Conservation (phyloP, 768 basidiomycete genomes). For the Suillus plorans region DNA sequence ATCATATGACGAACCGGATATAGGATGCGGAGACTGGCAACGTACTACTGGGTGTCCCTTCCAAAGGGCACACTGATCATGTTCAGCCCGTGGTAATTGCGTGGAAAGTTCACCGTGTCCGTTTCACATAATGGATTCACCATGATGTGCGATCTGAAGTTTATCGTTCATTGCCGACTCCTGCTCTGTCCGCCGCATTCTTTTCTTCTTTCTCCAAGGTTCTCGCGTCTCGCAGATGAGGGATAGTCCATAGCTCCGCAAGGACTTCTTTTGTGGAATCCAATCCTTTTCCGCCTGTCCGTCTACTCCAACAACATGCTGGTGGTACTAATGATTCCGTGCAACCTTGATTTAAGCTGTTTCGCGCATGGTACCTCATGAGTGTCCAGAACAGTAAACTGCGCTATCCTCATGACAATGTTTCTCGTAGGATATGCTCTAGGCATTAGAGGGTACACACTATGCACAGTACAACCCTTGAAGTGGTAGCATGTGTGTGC, state of each 20-base stretch:
- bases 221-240: background rate
- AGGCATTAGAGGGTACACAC: background rate
- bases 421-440: background rate
- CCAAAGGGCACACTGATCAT: too few relatives aligned
- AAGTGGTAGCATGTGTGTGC: background rate
- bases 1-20: conserved; percentile 25
- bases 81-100: conserved; percentile 32
- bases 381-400: background rate
- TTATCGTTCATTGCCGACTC: background rate
- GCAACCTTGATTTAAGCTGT: background rate
- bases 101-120: background rate
- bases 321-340: background rate
- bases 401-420: background rate
- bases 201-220: background rate
- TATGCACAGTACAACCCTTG: background rate
- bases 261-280: conserved; percentile 1
- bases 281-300: background rate
- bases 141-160: background rate
- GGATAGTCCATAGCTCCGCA: background rate
- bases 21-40: conserved; percentile 13
- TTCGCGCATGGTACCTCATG: background rate
- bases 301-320: background rate
- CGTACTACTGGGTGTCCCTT: background rate
- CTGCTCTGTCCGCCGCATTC: background rate
- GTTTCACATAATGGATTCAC: background rate